phyloP scores from a whole-genome alignment of 2,329 filamentous ascomycete genomes.

The Aspergillus sclerotialis region DNA sequence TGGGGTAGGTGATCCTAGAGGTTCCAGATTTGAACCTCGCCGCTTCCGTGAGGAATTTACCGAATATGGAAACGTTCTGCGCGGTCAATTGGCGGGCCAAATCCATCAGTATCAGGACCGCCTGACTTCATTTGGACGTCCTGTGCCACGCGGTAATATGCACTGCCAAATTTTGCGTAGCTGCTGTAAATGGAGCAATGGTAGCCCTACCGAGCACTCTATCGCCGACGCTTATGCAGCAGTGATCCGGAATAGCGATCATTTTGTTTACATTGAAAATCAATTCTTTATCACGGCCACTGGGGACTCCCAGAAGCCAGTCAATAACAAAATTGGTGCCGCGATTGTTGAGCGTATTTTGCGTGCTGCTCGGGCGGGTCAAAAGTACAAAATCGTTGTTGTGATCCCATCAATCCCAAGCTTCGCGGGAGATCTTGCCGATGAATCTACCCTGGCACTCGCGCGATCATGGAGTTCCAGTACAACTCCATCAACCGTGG shows the following conservation, averaged over 20 bases:
- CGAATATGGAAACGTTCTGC: constrained; percentile 31
- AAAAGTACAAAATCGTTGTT: constrained; percentile 87
- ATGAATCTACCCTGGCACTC: constrained; percentile 74
- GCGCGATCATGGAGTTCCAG: constrained; percentile 98
- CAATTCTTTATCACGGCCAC: constrained; percentile 98
- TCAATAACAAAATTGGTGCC: constrained; percentile 84
- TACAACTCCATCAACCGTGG: constrained; percentile 94
- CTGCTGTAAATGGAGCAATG: constrained; percentile 93
- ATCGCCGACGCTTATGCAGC: constrained; percentile 80
- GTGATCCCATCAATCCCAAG: constrained; percentile 87
- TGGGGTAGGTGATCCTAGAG: constrained; percentile 26
- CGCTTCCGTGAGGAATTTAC: constrained; percentile 34
- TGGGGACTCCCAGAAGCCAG: constrained; percentile 72
- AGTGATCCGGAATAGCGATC: constrained; percentile 77
- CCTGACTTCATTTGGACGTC: constrained; percentile 19
- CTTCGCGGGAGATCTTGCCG: constrained; percentile 83
- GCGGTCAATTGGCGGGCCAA: constrained; percentile 34
- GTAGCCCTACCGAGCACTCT: constrained; percentile 74
- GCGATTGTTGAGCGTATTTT: constrained; percentile 90
- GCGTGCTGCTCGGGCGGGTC: constrained; percentile 67
- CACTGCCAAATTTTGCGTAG: constrained; percentile 57
- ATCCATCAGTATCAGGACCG: constrained; percentile 39
- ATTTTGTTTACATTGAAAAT: constrained; percentile 96
- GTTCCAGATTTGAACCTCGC: constrained; percentile 25
- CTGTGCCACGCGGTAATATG: constrained; percentile 25